Percentiles rank a stretch among this genome's conserved stretches.
These are phyloP conservation scores for Halenospora varia DNA, from an alignment of 495 filamentous ascomycete species.

Conservation along the genomic window DNA sequence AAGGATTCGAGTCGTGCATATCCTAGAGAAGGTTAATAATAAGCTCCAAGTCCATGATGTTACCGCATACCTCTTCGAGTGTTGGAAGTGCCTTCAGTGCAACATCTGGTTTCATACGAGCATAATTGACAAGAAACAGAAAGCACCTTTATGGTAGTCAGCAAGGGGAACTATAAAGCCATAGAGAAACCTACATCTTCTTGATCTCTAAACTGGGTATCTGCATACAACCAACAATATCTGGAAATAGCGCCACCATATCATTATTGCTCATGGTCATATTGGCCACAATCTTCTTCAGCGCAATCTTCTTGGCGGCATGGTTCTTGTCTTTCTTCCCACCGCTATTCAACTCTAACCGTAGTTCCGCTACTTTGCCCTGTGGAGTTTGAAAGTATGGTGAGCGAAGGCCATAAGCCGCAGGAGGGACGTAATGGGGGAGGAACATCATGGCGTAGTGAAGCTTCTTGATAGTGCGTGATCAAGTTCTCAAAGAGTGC, in stretches of 20 bases:
- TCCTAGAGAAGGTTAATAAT: slow-evolving; percentile 53
- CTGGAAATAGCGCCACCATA: slow-evolving; percentile 96
- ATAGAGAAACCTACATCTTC: slow-evolving; percentile 64
- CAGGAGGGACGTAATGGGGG: slow-evolving; percentile 29
- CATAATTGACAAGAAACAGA: slow-evolving; percentile 94
- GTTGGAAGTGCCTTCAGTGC: slow-evolving; percentile 90
- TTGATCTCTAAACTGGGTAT: slow-evolving; percentile 95
- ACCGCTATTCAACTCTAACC: slow-evolving; percentile 86
- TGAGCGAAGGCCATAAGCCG: slow-evolving; percentile 20
- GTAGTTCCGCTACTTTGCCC: slow-evolving; percentile 98
- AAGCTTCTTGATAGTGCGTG: neutral
- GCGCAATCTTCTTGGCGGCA: slow-evolving; percentile 92
- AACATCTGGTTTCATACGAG: slow-evolving; percentile 89
- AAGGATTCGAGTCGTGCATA: slow-evolving; percentile 88
- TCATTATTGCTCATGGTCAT: slow-evolving; percentile 99
- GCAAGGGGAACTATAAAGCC: slow-evolving; percentile 26
- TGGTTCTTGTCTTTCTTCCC: slow-evolving; percentile 99
- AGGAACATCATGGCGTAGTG: slow-evolving; percentile 43
- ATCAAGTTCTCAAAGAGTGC: neutral
- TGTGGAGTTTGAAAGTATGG: slow-evolving; percentile 43
- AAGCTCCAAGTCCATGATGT: neutral
- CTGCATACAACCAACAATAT: slow-evolving; percentile 92
- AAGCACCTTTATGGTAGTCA: slow-evolving; percentile 70
- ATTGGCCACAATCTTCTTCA: slow-evolving; percentile 99
- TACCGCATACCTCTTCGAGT: slow-evolving; percentile 65